A percentile compares a stretch with the other conserved stretches of the same genome.
Conservation (phyloP, 192 early-diverging fungal species). For the Coemansia sp. region DNA sequence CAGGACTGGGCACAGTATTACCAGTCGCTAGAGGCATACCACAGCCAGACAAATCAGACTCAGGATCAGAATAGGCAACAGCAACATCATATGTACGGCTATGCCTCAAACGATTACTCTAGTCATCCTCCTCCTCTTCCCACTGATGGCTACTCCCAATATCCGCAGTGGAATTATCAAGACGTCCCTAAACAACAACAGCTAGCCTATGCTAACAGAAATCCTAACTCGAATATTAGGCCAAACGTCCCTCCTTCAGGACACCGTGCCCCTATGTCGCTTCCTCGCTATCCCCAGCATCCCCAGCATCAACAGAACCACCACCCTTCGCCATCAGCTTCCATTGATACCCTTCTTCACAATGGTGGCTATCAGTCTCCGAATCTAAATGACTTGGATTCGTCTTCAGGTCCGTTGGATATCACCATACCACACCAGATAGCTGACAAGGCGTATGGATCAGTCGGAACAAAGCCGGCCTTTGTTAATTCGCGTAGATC, state of each 20-base stretch:
- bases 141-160: conserved; percentile 5
- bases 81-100: conserved; percentile 15
- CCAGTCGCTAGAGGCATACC: conserved; percentile 42
- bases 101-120: not conserved
- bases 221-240: not conserved
- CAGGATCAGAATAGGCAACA: conserved; percentile 30
- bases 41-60: conserved; percentile 21
- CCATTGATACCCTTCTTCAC: not conserved
- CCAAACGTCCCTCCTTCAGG: not conserved
- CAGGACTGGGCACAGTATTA: conserved; percentile 54
- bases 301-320: not conserved
- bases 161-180: conserved; percentile 13
- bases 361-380: not conserved
- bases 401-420: not conserved
- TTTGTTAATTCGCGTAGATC: conserved; percentile 26
- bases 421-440: not conserved
- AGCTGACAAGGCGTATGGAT: not conserved
- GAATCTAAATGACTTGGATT: not conserved
- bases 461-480: not conserved
- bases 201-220: conserved; percentile 1
- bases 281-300: not conserved
- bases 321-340: not conserved
- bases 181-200: conserved; percentile 9
- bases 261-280: not conserved
- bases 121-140: not conserved